Evolutionary conservation across 208 protist species (phyloP), one percentile per base, ranked within the genome.

Genomic region (Leishmania lainsoni): DNA sequence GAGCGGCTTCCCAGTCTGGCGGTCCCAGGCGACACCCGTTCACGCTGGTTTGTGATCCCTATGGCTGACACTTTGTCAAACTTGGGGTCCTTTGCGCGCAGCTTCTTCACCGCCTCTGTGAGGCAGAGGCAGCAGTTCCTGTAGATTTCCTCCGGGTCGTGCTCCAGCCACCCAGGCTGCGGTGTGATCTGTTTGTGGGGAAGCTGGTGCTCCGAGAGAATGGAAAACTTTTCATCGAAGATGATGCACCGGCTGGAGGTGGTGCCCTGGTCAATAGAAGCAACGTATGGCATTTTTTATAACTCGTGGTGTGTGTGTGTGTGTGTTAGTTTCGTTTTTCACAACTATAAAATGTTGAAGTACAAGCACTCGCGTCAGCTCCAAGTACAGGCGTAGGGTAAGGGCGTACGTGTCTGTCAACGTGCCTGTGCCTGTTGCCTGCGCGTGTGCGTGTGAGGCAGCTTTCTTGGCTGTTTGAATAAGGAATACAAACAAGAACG

Each of bases 31-130:
- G 26, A 99, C 89, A 1, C 97, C 95, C 14, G 99, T 99, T 99
- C 99, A 56, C 99, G 93, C 87, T 99, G 99, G 88, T 99, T 99
- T 42, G 99, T 99, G 69, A 99, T 98, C 32, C 99, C 99, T 70
- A 98, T 89, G 17, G 83, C 89, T 45, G 90, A 88, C n/a, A 95
- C 75, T 48, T 85, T 86, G 29, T 76, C 80, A 77, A 90, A 96
- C 71, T 81, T 78, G 22, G 86, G 59, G 51, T 89, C 83, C 75
- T 86, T 93, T 45, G 69, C 35, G 20, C 87, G 76, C 32, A 94
- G 75, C 72, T 91, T 83, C 35, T 86, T 79, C 39, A 93, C n/a
- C 14, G 90, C 92, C 22, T 92, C 76, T 6, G 84, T 83, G 22
- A 99, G 91, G 78, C 96, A 99, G 17, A 79, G 66, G 76, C 92